Percentiles rank a stretch among this genome's conserved stretches.
These are phyloP conservation scores for Solanum bulbocastanum DNA, from an alignment of 257 asterid genomes.

Conservation along the genomic window DNA sequence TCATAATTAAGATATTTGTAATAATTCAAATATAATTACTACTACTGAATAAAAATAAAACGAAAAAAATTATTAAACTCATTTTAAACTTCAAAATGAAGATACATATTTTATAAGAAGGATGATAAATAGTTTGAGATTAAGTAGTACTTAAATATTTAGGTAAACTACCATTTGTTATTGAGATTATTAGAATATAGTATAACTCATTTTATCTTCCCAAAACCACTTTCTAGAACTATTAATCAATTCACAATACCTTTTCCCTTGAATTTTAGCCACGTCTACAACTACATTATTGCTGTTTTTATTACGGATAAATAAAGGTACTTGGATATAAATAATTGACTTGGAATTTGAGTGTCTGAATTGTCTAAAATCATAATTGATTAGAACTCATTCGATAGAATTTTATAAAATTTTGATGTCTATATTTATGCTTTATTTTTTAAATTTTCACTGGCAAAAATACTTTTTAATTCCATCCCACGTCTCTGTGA, in stretches of 20 bases:
- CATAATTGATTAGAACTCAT: not conserved
- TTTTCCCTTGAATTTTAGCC: not conserved
- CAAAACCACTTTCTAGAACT: not conserved
- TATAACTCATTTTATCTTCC: not conserved
- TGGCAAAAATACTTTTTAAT: not conserved
- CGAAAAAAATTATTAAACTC: too few species aligned
- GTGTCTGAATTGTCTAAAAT: not conserved
- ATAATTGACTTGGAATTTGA: not conserved
- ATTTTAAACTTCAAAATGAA: too few species aligned
- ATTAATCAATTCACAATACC: not conserved
- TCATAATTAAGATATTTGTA: not conserved
- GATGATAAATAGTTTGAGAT: not conserved
- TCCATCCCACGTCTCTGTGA: not conserved
- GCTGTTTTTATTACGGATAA: not conserved
- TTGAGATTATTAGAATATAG: not conserved
- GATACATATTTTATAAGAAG: not conserved
- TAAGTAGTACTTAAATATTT: not conserved
- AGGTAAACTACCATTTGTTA: not conserved
- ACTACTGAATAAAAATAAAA: too few species aligned
- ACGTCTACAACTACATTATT: not conserved
- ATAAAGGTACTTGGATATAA: not conserved
- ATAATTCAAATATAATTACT: too few species aligned
- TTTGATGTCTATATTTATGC: accelerated
- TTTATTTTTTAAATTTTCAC: too few species aligned
- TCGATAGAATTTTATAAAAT: not conserved